Evolutionary conservation across 2,329 filamentous ascomycete genomes (phyloP).

Genomic region (Gaeumannomyces sp.): DNA sequence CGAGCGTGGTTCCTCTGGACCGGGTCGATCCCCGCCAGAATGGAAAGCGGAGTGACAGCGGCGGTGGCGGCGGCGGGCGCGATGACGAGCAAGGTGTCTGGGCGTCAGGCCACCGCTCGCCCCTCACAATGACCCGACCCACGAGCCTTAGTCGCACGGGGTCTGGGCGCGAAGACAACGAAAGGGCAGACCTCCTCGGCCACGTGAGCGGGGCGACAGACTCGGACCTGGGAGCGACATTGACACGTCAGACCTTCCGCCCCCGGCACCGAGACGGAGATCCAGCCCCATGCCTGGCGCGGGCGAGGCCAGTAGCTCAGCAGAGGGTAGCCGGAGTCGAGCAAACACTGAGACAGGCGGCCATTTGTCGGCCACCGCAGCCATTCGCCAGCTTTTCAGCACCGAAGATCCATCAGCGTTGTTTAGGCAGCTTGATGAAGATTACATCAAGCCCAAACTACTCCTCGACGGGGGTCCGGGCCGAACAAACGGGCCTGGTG

Average conservation of each 20-base stretch:
- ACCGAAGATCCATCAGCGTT: constrained; percentile 83
- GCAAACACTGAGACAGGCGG: constrained; percentile 19
- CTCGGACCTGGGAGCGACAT: constrained; percentile 57
- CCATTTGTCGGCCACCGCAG: constrained; percentile 64
- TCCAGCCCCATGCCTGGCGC: constrained; percentile 30
- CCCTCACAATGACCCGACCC: constrained; percentile 35
- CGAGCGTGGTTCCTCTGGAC: constrained; percentile 50
- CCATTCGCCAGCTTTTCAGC: constrained; percentile 75
- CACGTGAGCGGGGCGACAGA: constrained; percentile 41
- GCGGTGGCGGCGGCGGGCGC: constrained; percentile 13
- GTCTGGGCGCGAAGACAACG: constrained; percentile 40
- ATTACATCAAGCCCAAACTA: constrained; percentile 22
- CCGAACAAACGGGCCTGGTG: constrained; percentile 13
- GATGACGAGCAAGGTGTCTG: constrained; percentile 35
- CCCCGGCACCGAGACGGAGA: constrained; percentile 43
- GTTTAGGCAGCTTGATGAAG: constrained; percentile 90
- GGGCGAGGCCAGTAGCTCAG: constrained; percentile 12
- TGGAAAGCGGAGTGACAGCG: constrained; percentile 13
- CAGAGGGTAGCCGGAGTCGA: constrained; percentile 20
- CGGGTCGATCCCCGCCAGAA: constrained; percentile 32
- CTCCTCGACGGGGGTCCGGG: constrained; percentile 20
- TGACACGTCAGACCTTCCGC: constrained; percentile 60
- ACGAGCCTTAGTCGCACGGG: constrained; percentile 48
- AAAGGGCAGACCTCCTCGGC: constrained; percentile 51
- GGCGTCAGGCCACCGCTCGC: constrained; percentile 48